Evolutionary conservation across 2,329 filamentous ascomycete species (phyloP).

Genomic region (Sarocladiaceae sp.): DNA sequence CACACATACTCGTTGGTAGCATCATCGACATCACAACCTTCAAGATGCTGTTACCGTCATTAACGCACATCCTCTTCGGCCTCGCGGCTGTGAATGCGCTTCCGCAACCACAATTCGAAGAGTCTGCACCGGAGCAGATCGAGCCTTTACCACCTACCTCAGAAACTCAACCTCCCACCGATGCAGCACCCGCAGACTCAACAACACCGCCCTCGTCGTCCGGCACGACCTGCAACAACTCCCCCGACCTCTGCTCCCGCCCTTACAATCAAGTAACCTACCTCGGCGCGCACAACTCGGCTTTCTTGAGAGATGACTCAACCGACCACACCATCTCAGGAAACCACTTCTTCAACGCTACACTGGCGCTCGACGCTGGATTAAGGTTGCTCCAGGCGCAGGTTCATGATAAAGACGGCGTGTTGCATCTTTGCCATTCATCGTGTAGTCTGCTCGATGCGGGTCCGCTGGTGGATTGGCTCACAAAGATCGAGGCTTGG

Average conservation of each 20-base stretch:
- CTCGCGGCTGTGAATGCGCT: not conserved
- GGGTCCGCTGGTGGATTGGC: conserved; percentile 61
- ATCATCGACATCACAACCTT: not conserved
- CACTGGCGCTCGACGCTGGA: conserved; percentile 64
- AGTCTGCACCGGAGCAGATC: conserved; percentile 11
- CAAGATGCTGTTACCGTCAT: not conserved
- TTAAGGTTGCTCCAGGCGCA: conserved; percentile 69
- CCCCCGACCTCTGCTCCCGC: conserved; percentile 65
- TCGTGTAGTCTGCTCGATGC: conserved; percentile 65
- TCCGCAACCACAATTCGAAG: not conserved
- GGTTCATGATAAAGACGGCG: conserved; percentile 57
- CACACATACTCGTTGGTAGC: no score
- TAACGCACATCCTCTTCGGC: not conserved
- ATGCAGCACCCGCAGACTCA: conserved; percentile 1
- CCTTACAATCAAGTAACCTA: conserved; percentile 74
- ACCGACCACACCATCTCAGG: conserved; percentile 60
- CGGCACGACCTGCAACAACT: conserved; percentile 70
- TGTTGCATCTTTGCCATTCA: conserved; percentile 67
- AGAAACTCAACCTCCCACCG: conserved; percentile 23
- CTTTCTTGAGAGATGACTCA: conserved; percentile 63
- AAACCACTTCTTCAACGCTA: conserved; percentile 73
- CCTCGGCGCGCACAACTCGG: conserved; percentile 71
- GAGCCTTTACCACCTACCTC: conserved; percentile 18
- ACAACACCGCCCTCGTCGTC: conserved; percentile 11
- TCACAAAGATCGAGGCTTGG: conserved; percentile 62